Base-by-base conservation (phyloP, 257 asterid species). In the Solanum piurae region DNA sequence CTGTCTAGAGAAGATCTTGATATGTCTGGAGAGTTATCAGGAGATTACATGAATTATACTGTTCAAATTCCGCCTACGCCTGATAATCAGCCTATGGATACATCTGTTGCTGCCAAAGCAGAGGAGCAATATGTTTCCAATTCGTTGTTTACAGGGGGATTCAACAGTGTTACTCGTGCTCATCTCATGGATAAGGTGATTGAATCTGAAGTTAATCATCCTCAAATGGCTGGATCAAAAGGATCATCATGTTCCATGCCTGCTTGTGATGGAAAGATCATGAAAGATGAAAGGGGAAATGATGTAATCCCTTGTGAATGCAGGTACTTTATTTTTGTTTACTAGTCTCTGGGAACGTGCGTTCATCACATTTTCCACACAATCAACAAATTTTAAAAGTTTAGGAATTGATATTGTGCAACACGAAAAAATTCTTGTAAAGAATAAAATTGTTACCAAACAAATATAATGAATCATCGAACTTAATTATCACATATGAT, bases 151-250 rank as follows among this genome's bases (percentile, higher is more conserved):
- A 96, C 99, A 0, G 99, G 98, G 0, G 99, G 98, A 4, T 95
- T 95, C 86, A 95, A 96, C 77, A 96, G 98, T 85, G 97, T 95
- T 20, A 96, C 99, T 0, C 96, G 98, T 0, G 99, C 99, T 3
- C 98, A 96, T 88, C 94, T 95, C 84, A 96, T 96, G 98, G 99
- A 96, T 84, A 96, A 96, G 94, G 99, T 96, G 25, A 96, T 96
- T 34, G 99, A 96, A 13, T 93, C 98, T 0, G 95, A 96, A 89
- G 98, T 94, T 0, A 88, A 44, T 33, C 98, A 96, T 77, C 99
- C 99, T 8, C 98, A 96, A 74, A 96, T 94, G 99, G 96, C 98
- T 0, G 99, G 99, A 33, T 88, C 96, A 1, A 96, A 93, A 88
- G 99, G 99, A 60, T 95, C 98, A 0, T 93, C 94, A 0, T 96